A percentile compares a stretch with the other conserved stretches of the same genome.
Conservation (phyloP, 1,139 yeast genomes). For the Geotrichum restrictum region DNA sequence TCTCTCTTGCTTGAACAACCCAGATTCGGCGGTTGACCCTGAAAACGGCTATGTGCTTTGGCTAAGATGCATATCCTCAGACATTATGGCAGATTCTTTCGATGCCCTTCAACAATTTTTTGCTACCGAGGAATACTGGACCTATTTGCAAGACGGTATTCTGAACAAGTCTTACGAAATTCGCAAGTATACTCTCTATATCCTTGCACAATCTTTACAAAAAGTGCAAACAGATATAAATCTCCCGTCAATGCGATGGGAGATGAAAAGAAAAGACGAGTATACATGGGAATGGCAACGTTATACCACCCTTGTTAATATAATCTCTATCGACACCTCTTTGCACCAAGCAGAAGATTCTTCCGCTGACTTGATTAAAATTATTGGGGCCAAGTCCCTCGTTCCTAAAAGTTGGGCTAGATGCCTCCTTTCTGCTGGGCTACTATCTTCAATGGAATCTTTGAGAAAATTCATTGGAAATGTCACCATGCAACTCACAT, state of each 20-base stretch:
- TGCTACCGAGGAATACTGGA: constrained; percentile 53
- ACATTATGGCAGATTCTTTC: constrained; percentile 27
- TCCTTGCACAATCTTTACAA: constrained; percentile 59
- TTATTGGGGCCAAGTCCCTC: constrained; percentile 51
- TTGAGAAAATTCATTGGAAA: constrained; percentile 64
- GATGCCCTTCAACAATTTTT: constrained; percentile 40
- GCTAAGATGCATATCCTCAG: constrained; percentile 29
- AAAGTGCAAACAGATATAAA: constrained; percentile 43
- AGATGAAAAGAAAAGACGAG: constrained; percentile 31
- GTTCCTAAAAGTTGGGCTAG: constrained; percentile 70
- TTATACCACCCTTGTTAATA: constrained; percentile 70
- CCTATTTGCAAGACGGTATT: constrained; percentile 53
- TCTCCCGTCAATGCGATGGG: constrained; percentile 50
- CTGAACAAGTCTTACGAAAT: constrained; percentile 60
- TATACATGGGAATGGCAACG: constrained; percentile 63
- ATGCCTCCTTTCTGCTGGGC: constrained; percentile 68
- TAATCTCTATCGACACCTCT: constrained; percentile 79
- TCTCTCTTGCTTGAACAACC: constrained; percentile 6
- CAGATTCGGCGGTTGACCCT: constrained; percentile 19
- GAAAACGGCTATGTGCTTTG: constrained; percentile 30
- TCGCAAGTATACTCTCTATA: constrained; percentile 66
- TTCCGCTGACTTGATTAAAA: constrained; percentile 53
- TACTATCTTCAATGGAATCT: constrained; percentile 74
- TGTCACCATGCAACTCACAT: constrained; percentile 53
- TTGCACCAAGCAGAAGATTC: constrained; percentile 85